Base-by-base conservation (phyloP, 768 basidiomycete species). In the Suillus weaverae region DNA sequence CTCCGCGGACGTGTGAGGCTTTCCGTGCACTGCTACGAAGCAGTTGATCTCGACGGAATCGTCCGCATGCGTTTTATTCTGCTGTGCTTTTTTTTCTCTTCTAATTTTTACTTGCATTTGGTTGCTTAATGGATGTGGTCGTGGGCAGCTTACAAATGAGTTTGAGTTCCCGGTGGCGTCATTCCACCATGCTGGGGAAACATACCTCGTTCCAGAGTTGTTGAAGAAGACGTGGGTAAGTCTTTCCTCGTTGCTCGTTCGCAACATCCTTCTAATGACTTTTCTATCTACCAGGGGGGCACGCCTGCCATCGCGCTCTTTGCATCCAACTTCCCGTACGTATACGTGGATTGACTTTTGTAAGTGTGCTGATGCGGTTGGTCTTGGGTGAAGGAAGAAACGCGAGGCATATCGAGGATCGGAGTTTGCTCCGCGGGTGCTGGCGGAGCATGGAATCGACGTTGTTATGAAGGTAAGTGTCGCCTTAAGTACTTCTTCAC, bases 301-400 rank as follows among this genome's bases (percentile, higher is more conserved):
- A 79, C 87, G 18, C 93, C 94, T 0, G 86, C 89, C 0, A 80
- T 93, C 7, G 93, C 92, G 1, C 79, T 96, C n/a, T 95, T 94
- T 71, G 89, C 91, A 1, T 81, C 78, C 38, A 81, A 82, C 65
- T 80, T 80, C 61, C 70, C 79, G 80, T 80, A 60, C 35, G 66
- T 64, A 18, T 38, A 51, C 35, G 22, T 46, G 10, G 20, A 33
- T 35, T 51, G 35, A 18, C 18, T 35, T 4, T 22, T 44, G 13
- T 18, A 5, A 13, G 41, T 22, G 6, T 36, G 54, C 66, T 35
- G 64, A 56, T 56, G 18, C 10, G 61, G 38, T 53, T 30, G 16
- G 62, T 7, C 35, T 32, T 32, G 36, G 44, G 39, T 43, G 67
- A 44, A 86, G 91, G 43, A 86, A 87, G 69, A 95, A 94, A 76